phyloP scores from a whole-genome alignment of 139 green algal species.

The Medakamo hakoo region DNA sequence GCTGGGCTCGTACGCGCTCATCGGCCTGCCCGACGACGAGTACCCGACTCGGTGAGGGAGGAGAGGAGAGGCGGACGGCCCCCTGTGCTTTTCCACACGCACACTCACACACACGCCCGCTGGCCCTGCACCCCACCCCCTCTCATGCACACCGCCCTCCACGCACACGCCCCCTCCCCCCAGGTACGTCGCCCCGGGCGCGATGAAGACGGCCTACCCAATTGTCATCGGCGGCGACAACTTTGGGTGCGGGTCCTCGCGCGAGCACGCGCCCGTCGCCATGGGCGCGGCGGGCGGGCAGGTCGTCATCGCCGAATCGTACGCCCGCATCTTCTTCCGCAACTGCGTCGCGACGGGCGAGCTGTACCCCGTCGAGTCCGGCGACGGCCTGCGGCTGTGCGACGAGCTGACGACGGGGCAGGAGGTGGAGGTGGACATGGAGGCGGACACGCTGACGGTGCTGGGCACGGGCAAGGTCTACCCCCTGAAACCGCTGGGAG shows the following conservation, averaged over 20 bases:
- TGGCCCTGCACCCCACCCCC: not conserved
- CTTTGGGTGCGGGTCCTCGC: conserved; percentile 85
- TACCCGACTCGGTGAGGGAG: conserved; percentile 41
- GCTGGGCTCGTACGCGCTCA: conserved; percentile 82
- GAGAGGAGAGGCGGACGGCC: not conserved
- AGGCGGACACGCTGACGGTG: conserved; percentile 60
- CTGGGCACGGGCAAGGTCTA: conserved; percentile 65
- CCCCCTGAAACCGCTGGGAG: conserved; percentile 58
- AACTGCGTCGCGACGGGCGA: conserved; percentile 92
- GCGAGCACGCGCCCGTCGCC: conserved; percentile 83
- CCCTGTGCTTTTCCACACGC: not conserved
- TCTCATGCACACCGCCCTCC: not conserved
- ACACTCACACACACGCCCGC: not conserved
- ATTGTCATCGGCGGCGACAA: conserved; percentile 85
- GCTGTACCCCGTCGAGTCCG: conserved; percentile 78
- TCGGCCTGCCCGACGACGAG: conserved; percentile 61
- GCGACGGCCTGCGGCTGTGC: conserved; percentile 53
- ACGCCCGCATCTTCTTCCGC: conserved; percentile 92
- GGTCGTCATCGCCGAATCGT: conserved; percentile 76
- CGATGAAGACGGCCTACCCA: conserved; percentile 84
- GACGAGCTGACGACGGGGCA: conserved; percentile 61
- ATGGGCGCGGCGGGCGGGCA: conserved; percentile 54
- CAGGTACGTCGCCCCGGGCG: conserved; percentile 51
- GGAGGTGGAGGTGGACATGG: conserved; percentile 85
- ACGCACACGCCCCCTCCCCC: not conserved